A percentile compares a stretch with the other conserved stretches of the same genome.
Evolutionary conservation across 2,329 filamentous ascomycete species (phyloP).

Genomic region (Iodosphaeria phyllophila): DNA sequence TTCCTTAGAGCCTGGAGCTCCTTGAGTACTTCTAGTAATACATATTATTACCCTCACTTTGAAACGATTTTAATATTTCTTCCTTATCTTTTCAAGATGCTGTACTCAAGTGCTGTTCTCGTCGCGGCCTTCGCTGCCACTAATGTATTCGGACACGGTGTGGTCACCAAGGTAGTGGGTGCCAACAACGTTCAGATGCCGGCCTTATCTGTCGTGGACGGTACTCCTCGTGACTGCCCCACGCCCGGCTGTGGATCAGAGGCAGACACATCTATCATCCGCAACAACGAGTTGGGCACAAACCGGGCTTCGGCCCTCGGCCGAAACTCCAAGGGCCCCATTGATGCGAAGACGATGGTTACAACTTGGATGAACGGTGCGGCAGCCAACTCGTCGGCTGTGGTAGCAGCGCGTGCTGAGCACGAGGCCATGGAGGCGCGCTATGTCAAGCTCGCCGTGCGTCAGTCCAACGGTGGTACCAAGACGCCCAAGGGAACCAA

Average conservation of each 20-base stretch:
- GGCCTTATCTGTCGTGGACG: conserved; percentile 28
- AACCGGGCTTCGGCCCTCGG: conserved; percentile 36
- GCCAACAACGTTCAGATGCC: conserved; percentile 6
- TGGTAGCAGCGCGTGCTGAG: conserved; percentile 5
- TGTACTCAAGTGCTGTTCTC: conserved; percentile 3
- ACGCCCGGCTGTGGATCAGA: conserved; percentile 39
- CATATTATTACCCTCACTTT: background rate
- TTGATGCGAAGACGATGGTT: conserved; percentile 34
- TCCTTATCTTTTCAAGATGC: conserved; percentile 3
- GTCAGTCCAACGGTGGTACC: conserved; percentile 8
- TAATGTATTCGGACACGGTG: conserved; percentile 5
- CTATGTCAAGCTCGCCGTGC: conserved; percentile 11
- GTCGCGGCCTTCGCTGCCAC: conserved; percentile 5
- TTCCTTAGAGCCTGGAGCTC: conserved; percentile 1
- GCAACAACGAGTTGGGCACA: conserved; percentile 32
- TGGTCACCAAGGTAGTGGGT: conserved; percentile 5
- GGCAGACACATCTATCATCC: conserved; percentile 49
- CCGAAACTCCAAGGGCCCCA: conserved; percentile 34
- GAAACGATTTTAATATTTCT: background rate
- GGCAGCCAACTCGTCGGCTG: conserved; percentile 12
- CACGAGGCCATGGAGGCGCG: conserved; percentile 5
- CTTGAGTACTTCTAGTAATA: background rate
- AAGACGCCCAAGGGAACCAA: conserved; percentile 18
- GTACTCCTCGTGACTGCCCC: conserved; percentile 45
- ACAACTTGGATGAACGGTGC: conserved; percentile 34